These are phyloP conservation scores for Trametes sanguinea DNA, from an alignment of 768 basidiomycete species.

Conservation along the genomic window DNA sequence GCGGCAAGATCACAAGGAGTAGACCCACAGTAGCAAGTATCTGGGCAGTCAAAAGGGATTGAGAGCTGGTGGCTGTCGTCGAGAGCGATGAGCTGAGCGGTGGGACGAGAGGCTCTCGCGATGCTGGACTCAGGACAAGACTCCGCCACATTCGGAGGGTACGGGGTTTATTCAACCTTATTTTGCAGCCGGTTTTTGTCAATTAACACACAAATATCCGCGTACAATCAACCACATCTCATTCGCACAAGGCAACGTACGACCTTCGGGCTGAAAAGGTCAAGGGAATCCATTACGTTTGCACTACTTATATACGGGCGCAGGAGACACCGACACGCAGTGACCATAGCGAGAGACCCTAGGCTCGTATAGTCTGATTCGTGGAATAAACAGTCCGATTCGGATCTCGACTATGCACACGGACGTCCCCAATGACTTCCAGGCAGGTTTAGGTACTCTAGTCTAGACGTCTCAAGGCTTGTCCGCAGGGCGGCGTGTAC, in stretches of 20 bases:
- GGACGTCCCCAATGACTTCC: slow-evolving; percentile 8
- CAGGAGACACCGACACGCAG: not conserved
- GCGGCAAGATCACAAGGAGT: not conserved
- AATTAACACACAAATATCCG: no score
- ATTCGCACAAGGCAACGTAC: no score
- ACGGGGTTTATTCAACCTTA: not conserved
- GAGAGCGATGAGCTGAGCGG: not conserved
- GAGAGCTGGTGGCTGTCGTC: not conserved
- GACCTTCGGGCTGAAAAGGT: no score
- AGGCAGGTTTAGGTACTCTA: slow-evolving; percentile 19
- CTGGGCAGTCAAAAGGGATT: not conserved
- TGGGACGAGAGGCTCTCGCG: not conserved
- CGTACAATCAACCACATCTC: no score
- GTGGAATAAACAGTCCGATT: slow-evolving; percentile 20
- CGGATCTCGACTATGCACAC: slow-evolving; percentile 19
- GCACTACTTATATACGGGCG: slow-evolving; percentile 14
- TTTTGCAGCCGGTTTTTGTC: not conserved
- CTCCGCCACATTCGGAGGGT: not conserved
- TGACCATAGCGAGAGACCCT: not conserved
- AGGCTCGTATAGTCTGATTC: not conserved
- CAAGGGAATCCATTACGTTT: slow-evolving; percentile 10
- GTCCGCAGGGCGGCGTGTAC: slow-evolving; percentile 63
- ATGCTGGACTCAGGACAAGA: not conserved
- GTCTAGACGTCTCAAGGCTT: slow-evolving; percentile 36
- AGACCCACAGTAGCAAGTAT: not conserved